Evolutionary conservation across 2,329 filamentous ascomycete species (phyloP), one percentile per base, ranked within the genome.

Genomic region (Penicillium janthinellum): DNA sequence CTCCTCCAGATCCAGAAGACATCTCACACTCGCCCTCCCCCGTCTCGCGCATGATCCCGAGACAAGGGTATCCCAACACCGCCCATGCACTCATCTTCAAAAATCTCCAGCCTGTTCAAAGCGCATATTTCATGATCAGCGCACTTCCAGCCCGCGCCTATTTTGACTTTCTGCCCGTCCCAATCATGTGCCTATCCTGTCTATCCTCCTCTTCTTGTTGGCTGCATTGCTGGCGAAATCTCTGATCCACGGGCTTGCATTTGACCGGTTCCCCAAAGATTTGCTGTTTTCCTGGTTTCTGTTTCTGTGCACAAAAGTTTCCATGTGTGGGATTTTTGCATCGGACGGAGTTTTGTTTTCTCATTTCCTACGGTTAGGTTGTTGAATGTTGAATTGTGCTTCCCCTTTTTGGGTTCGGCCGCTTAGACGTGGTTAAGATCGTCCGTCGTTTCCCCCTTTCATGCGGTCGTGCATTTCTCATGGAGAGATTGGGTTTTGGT

Each of bases 251-350:
- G 44, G 34, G 20, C 41, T 35, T 63, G 65, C 63, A 62, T 66
- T 64, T 57, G 61, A 60, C 57, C 50, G 58, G 57, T 60, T 60
- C 20, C 51, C 3, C 59, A 61, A 63, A 61, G 56, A 25, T 41
- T 25, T 49, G 44, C 22, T 49, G 34, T 41, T 17, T 17, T 20
- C 6, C 22, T 22, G 22, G 22, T 20, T 28, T 57, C 50, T 44
- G 12, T 8, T 14, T 28, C 38, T 41, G 17, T 42, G 25, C n/a
- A 37, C 34, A 64, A 67, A 66, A 56, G 56, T 59, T 63, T 64
- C 58, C 38, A 57, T 55, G 56, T 54, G 56, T 52, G 38, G 49
- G 47, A 48, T 44, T 64, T 50, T 59, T 59, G 64, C 65, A 67
- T 67, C 12, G 61, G 56, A 57, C 45, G 57, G 56, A 48, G 54